Base-by-base conservation (phyloP, 768 basidiomycete genomes). In the Podaxis mareebaensis region DNA sequence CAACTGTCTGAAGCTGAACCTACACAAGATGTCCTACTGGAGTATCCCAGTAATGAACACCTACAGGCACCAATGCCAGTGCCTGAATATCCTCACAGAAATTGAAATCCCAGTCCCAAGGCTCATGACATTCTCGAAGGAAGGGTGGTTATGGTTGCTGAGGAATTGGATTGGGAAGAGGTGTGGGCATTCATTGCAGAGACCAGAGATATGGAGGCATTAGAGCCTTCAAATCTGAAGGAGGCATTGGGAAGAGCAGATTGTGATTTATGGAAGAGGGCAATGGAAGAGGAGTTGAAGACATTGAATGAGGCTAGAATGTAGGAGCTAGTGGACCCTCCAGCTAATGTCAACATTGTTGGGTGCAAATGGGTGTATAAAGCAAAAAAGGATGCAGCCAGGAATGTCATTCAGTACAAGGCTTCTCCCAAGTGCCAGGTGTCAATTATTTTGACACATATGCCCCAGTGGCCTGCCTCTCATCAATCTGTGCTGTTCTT, bases 351-450 rank as follows among this genome's bases (percentile, higher is more conserved):
- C 1, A 75, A 73, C 11, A 66, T 74, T 0, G 63, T 79, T 0
- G 67, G 69, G 0, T 77, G 70, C 0, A 76, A 74, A 62, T 61
- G 63, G 56, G 54, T 59, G 0, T 70, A 66, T 49, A 44, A 55
- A 3, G 58, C 62, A 15, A 73, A 70, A 57, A 66, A 67, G 61
- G 67, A 72, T 44, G 66, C 68, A 1, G 49, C 64, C 8, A 65
- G 68, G 10, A 68, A 68, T 30, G 36, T 71, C 11, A 58, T 69
- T 17, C 52, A 63, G 20, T 70, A 70, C 62, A 72, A 72, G 44
- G 82, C 0, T 81, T 76, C 65, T 70, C 71, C 0, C 81, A 82
- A 65, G 66, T 74, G 1, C 75, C 73, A 8, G 77, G 79, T 3
- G 61, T 77, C 15, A 77, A 81, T 58, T 82, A 75, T 64, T 72